These are phyloP conservation scores for Nymphaea thermarum DNA, from an alignment of 164 flowering plant genomes.

Conservation along the genomic window DNA sequence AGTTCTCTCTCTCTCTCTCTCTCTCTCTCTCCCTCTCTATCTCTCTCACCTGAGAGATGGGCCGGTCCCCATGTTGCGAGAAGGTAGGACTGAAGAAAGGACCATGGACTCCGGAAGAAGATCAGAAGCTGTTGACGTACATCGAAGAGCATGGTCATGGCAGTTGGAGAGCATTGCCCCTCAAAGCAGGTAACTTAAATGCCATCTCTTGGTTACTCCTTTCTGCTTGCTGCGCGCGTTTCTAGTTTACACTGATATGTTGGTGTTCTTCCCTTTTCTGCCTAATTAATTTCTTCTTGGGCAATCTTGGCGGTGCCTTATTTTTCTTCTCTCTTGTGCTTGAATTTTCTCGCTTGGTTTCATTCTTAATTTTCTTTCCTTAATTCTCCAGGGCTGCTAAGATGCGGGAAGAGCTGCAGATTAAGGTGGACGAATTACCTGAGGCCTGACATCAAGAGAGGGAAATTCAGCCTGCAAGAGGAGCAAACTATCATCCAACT, in stretches of 20 bases:
- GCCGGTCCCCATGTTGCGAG: conserved; percentile 75
- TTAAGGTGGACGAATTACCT: conserved; percentile 92
- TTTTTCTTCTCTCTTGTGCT: not conserved
- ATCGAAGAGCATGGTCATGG: conserved; percentile 96
- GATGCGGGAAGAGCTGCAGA: conserved; percentile 96
- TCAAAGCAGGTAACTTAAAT: conserved; percentile 60
- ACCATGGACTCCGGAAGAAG: conserved; percentile 98
- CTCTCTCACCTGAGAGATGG: conserved; percentile 22
- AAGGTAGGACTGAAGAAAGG: conserved; percentile 92
- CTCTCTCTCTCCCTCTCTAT: not conserved
- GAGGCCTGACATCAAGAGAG: conserved; percentile 90
- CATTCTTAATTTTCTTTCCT: not conserved
- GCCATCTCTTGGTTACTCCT: not conserved
- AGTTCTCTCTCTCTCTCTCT: not conserved
- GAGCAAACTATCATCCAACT: conserved; percentile 96
- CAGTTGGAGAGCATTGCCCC: conserved; percentile 86
- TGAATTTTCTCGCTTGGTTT: not conserved
- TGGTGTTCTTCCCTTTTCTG: not conserved
- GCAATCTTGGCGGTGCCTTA: not conserved
- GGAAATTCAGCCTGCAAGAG: conserved; percentile 82
- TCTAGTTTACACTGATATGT: not conserved
- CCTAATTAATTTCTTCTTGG: not conserved
- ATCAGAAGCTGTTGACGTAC: conserved; percentile 86
- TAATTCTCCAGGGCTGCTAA: conserved; percentile 47
- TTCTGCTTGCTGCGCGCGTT: not conserved